phyloP scores from a whole-genome alignment of 108 stramenopile species.

The Skeletonema tropicum region DNA sequence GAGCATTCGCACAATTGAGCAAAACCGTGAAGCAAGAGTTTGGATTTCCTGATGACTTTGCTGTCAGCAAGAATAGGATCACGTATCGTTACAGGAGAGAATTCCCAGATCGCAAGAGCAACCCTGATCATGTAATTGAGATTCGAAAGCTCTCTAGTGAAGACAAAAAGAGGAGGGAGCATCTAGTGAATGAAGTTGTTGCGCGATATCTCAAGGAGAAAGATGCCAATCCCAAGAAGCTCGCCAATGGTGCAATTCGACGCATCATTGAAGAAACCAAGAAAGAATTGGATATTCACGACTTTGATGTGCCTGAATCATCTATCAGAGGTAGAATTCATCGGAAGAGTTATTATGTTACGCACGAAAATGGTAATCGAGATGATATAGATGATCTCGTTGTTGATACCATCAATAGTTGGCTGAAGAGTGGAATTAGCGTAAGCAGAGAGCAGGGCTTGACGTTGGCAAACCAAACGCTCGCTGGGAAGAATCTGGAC shows the following conservation, averaged over 20 bases:
- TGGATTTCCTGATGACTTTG: conserved; percentile 11
- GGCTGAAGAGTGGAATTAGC: conserved; percentile 7
- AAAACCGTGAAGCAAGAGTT: conserved; percentile 9
- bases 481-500: conserved; percentile 15
- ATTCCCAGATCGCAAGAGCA: conserved; percentile 7
- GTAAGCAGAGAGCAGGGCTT: conserved; percentile 25
- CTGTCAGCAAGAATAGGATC: conserved; percentile 1
- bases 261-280: conserved; percentile 15
- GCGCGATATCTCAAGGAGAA: conserved; percentile 24
- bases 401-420: conserved; percentile 20
- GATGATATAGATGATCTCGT: conserved; percentile 20
- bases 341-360: conserved; percentile 16
- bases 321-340: conserved; percentile 18
- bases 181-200: conserved; percentile 18
- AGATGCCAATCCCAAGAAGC: conserved; percentile 11
- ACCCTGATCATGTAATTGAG: background rate
- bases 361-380: conserved; percentile 1
- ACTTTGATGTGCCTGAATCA: conserved; percentile 15
- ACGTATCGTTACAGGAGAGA: conserved; percentile 6
- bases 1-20: conserved; percentile 10
- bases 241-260: background rate
- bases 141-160: conserved; percentile 15
- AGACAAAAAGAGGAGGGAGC: conserved; percentile 17
- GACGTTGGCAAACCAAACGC: conserved; percentile 7
- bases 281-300: conserved; percentile 28